Evolutionary conservation across 2,329 filamentous ascomycete species (phyloP).

Genomic region (Aspergillus sergii): DNA sequence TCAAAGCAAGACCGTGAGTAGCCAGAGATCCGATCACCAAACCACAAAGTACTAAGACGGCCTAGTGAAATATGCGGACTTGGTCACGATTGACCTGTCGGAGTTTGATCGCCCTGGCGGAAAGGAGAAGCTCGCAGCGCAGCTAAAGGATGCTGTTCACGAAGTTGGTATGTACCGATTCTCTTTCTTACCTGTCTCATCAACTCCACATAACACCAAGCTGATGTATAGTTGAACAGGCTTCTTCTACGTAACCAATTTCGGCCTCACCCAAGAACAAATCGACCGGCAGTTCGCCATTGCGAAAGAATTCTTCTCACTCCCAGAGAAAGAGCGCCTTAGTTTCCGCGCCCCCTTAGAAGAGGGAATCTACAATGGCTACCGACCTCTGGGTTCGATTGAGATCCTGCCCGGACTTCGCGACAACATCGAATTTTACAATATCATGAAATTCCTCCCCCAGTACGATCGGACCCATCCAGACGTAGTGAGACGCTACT

Average conservation of each 20-base stretch:
- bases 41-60: background rate
- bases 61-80: slow-evolving; percentile 43
- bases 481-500: slow-evolving; percentile 51
- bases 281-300: slow-evolving; percentile 64
- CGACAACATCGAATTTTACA: slow-evolving; percentile 64
- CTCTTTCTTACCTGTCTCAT: background rate
- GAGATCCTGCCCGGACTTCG: slow-evolving; percentile 32
- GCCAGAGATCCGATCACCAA: background rate
- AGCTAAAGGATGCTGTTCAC: slow-evolving; percentile 57
- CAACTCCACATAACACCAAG: background rate
- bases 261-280: slow-evolving; percentile 59
- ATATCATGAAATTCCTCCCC: slow-evolving; percentile 60
- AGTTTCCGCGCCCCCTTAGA: slow-evolving; percentile 55
- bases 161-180: slow-evolving; percentile 33
- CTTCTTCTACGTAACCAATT: slow-evolving; percentile 66
- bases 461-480: slow-evolving; percentile 50
- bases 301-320: slow-evolving; percentile 57
- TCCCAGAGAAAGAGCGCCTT: slow-evolving; percentile 59
- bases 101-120: slow-evolving; percentile 57
- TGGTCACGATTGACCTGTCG: slow-evolving; percentile 58
- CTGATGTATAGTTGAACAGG: slow-evolving; percentile 32
- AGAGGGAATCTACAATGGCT: slow-evolving; percentile 59
- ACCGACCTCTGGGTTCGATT: slow-evolving; percentile 48
- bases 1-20: slow-evolving; percentile 13
- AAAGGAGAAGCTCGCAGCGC: slow-evolving; percentile 55